Evolutionary conservation across 176 grass and related monocot species (phyloP), one percentile per base, ranked within the genome.

Genomic region (Alopecurus myosuroides): DNA sequence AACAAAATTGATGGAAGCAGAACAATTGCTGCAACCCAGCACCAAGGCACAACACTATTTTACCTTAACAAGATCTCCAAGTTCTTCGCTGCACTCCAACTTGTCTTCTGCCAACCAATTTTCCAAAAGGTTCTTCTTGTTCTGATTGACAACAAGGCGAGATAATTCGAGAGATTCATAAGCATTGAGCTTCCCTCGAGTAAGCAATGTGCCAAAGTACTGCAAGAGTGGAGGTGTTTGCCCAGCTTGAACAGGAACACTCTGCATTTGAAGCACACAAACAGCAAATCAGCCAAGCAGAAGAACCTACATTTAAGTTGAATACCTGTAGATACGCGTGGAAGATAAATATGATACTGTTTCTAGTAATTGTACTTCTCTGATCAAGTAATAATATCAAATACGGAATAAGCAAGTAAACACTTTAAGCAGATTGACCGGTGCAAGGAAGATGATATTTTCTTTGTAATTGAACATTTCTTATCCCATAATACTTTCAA

Each of bases 51-150:
- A 78, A 34, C 11, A 45, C 11, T 13, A 11, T 69, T 33, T 80
- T 82, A 93, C 95, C 91, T 95, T 95, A 42, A 98, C 91, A 70
- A 98, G 95, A 88, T 98, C 95, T 70, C 93, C 92, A 62, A 98
- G 82, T 72, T 98, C 95, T 86, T 98, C 95, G 73, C 95, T 95
- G 67, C 95, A 98, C 68, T 98, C 93, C 29, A 98, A 86, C 83
- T 98, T 98, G 70, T 98, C 93, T 82, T 98, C 95, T 0, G 95
- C 92, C 71, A 98, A 85, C 95, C 95, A 98, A 58, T 93, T 98
- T 74, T 98, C 93, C 58, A 99, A 76, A 34, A 98, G 93, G 46
- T 98, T 98, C 85, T 98, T 95, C 87, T 98, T 95, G 87, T 98
- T 98, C 89, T 98, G 93, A 84, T 98, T 98, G 23, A 95, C 95